These are phyloP conservation scores for Aspergillus pseudoglaucus DNA, from an alignment of 2,329 filamentous ascomycete genomes.

Conservation along the genomic window DNA sequence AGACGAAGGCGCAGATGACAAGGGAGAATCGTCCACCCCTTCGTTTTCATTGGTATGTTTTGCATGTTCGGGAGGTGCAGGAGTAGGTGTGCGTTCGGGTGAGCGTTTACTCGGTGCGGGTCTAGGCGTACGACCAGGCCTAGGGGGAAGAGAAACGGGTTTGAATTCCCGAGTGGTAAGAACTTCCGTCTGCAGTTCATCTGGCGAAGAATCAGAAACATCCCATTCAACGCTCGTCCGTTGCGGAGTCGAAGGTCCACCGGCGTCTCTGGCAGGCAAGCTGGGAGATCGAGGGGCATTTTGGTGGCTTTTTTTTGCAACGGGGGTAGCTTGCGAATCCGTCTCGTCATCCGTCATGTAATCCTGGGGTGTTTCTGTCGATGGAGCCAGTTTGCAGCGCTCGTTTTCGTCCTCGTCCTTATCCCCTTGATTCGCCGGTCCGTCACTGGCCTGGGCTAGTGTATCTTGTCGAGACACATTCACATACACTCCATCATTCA, in stretches of 20 bases:
- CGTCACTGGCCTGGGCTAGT: no score
- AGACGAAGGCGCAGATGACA: constrained; percentile 32
- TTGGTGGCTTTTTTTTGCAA: neutral
- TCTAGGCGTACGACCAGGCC: neutral
- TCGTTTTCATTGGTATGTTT: constrained; percentile 8
- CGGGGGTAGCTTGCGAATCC: neutral
- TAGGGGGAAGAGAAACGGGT: constrained; percentile 5
- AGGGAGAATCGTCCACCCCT: constrained; percentile 23
- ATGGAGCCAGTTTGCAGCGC: neutral
- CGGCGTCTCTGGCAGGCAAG: constrained; percentile 2
- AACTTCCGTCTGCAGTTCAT: constrained; percentile 29
- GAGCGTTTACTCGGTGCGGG: neutral
- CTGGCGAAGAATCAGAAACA: constrained; percentile 29
- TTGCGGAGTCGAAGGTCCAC: constrained; percentile 9
- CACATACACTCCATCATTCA: neutral
- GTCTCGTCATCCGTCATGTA: neutral
- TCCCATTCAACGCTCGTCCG: constrained; percentile 17
- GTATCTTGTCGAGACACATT: neutral
- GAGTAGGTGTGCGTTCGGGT: neutral
- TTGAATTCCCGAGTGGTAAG: constrained; percentile 13
- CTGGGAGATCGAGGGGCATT: constrained; percentile 1
- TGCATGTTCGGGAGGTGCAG: neutral
- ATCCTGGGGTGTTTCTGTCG: neutral
- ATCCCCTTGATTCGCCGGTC: no score
- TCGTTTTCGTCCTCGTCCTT: no score